Base-by-base conservation (phyloP, 768 basidiomycete genomes). In the Pisolithus orientalis region DNA sequence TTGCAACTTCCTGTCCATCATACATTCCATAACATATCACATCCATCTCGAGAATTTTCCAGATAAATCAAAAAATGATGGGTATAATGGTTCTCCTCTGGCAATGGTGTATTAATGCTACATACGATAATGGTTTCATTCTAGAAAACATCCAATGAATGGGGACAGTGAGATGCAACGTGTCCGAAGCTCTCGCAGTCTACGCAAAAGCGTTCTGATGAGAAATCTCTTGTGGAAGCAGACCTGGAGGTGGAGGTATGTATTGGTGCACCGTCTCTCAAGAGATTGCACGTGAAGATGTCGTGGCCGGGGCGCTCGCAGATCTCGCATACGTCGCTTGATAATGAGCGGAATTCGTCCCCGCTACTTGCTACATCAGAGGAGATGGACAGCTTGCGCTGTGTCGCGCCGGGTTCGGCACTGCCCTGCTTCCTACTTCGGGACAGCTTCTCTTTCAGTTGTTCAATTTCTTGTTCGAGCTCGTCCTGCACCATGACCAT, bases 111-210 rank as follows among this genome's bases (percentile, higher is more conserved):
- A 14, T 4, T 34, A 34, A 34, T 14, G 13, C 14, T 34, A 34
- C 34, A 34, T 44, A 44, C 7, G 44, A 29, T 27, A 44, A 21
- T 24, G 6, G 6, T 14, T 8, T 24, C 37, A 21, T 52, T 37
- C 72, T 70, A 94, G 71, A 94, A 94, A 52, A 94, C 87, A 69
- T 94, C 92, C 66, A 84, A 68, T 10, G 90, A 90, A 66, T 91
- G 82, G 39, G 90, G 90, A 62, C 92, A 94, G 55, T 91, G 80
- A 34, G 77, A 78, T 5, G 90, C 80, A 37, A 75, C 62, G 65
- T 94, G 91, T 7, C 90, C 91, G 48, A 79, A 76, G 52, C 80
- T 80, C 71, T 93, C 92, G 63, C 92, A 94, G 57, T 94, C 90
- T 49, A 84, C 86, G 65, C 92, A 94, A 62, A 80, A 87, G 39